A percentile compares a stretch with the other conserved stretches of the same genome.
Conservation (phyloP, 192 early-diverging fungal species). For the Jimgerdemannia flammicorona region DNA sequence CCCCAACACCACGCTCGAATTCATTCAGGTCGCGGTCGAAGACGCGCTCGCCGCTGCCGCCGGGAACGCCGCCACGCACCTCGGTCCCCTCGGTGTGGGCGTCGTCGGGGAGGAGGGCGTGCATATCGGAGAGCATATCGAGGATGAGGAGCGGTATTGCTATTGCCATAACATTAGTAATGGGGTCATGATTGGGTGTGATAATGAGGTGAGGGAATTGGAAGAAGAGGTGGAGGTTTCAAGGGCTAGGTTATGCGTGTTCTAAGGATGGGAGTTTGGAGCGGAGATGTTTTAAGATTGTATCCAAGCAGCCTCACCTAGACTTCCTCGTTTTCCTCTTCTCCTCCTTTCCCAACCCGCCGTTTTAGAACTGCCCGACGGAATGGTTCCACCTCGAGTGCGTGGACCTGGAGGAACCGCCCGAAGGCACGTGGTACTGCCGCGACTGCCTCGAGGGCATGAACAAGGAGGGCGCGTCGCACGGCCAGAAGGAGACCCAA, state of each 20-base stretch:
- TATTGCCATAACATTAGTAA: constrained; percentile 59
- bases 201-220: constrained; percentile 45
- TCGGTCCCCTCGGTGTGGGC: background rate
- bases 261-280: too few species aligned
- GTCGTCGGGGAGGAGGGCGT: background rate
- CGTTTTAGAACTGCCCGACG: constrained; percentile 49
- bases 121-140: background rate
- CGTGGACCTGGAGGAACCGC: constrained; percentile 60
- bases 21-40: background rate
- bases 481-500: constrained; percentile 11
- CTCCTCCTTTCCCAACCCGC: constrained; percentile 2
- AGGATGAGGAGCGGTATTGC: constrained; percentile 64
- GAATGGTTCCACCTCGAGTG: constrained; percentile 80
- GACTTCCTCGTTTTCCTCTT: background rate
- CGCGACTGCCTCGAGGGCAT: constrained; percentile 33
- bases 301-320: background rate
- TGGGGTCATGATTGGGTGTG: constrained; percentile 78
- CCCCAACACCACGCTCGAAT: background rate
- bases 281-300: background rate
- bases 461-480: background rate
- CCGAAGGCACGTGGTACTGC: constrained; percentile 67
- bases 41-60: background rate
- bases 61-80: background rate
- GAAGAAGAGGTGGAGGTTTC: background rate
- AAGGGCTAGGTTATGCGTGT: background rate